Percentiles rank a stretch among this genome's conserved stretches.
phyloP scores from a whole-genome alignment of 164 flowering plant genomes.

The Platanus orientalis region DNA sequence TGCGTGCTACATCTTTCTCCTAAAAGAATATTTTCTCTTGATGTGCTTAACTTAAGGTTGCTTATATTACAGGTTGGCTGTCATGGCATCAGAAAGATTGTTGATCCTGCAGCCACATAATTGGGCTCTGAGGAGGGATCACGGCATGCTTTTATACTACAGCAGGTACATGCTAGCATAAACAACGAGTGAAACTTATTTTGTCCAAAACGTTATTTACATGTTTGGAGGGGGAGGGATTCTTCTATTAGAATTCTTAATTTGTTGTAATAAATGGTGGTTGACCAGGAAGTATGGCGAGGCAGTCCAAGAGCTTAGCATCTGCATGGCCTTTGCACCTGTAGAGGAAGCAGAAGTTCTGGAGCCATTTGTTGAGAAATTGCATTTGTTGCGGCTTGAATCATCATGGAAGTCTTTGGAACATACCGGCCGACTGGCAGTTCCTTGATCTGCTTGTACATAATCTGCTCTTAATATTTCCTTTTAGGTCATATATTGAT shows the following conservation, averaged over 20 bases:
- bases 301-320: conserved; percentile 79
- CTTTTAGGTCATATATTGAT: too few relatives aligned
- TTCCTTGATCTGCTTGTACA: conserved; percentile 28
- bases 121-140: conserved; percentile 72
- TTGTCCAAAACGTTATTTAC: neutral
- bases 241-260: neutral
- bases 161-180: conserved; percentile 28
- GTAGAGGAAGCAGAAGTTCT: conserved; percentile 62
- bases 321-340: conserved; percentile 80
- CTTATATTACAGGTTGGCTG: conserved; percentile 43
- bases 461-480: neutral
- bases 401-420: conserved; percentile 56
- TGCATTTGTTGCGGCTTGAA: conserved; percentile 62
- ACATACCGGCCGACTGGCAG: conserved; percentile 32
- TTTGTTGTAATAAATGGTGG: neutral
- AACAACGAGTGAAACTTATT: neutral
- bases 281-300: conserved; percentile 47
- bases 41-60: neutral
- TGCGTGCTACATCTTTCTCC: too few relatives aligned
- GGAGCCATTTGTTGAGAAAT: conserved; percentile 66
- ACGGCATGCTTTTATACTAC: conserved; percentile 70
- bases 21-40: neutral
- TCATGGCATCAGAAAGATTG: conserved; percentile 71
- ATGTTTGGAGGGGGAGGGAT: neutral
- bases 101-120: conserved; percentile 71